A percentile compares a stretch with the other conserved stretches of the same genome.
Conservation (phyloP, 495 filamentous ascomycete genomes). For the Hyaloscypha bicolor region DNA sequence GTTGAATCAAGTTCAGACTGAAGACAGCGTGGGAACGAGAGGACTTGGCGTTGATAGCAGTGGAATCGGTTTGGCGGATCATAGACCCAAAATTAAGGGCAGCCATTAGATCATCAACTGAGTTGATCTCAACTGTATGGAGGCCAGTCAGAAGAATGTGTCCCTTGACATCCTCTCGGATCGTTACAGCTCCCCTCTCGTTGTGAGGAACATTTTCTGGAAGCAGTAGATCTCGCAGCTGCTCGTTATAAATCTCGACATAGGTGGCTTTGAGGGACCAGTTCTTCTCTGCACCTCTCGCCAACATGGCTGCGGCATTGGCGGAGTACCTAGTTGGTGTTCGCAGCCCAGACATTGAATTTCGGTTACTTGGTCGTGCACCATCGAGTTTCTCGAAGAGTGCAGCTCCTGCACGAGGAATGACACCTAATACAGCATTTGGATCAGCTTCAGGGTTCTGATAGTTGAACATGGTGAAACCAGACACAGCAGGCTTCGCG, state of each 20-base stretch:
- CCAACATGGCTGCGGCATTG: slow-evolving; percentile 52
- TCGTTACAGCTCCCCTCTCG: slow-evolving; percentile 77
- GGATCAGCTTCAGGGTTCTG: slow-evolving; percentile 17
- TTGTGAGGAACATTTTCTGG: slow-evolving; percentile 67
- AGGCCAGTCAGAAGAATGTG: slow-evolving; percentile 92
- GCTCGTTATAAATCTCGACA: slow-evolving; percentile 99
- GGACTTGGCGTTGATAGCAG: slow-evolving; percentile 96
- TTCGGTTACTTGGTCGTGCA: slow-evolving; percentile 50
- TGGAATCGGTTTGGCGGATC: slow-evolving; percentile 98
- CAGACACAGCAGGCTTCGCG: slow-evolving; percentile 1
- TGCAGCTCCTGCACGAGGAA: slow-evolving; percentile 84
- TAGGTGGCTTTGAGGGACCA: slow-evolving; percentile 97
- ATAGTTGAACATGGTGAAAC: not conserved
- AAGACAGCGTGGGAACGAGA: slow-evolving; percentile 99
- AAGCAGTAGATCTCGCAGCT: slow-evolving; percentile 85
- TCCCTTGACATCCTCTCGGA: slow-evolving; percentile 93
- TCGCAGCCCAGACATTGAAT: slow-evolving; percentile 75
- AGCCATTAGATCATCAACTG: slow-evolving; percentile 85
- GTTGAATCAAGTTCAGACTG: slow-evolving; percentile 90
- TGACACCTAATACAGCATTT: slow-evolving; percentile 66
- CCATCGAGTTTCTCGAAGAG: slow-evolving; percentile 88
- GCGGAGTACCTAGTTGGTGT: slow-evolving; percentile 83
- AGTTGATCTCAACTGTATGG: slow-evolving; percentile 86
- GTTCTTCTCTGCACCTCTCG: slow-evolving; percentile 62
- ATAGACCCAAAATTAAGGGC: slow-evolving; percentile 90